Evolutionary conservation across 495 filamentous ascomycete genomes (phyloP).

Genomic region (Aeminium ludgeri): DNA sequence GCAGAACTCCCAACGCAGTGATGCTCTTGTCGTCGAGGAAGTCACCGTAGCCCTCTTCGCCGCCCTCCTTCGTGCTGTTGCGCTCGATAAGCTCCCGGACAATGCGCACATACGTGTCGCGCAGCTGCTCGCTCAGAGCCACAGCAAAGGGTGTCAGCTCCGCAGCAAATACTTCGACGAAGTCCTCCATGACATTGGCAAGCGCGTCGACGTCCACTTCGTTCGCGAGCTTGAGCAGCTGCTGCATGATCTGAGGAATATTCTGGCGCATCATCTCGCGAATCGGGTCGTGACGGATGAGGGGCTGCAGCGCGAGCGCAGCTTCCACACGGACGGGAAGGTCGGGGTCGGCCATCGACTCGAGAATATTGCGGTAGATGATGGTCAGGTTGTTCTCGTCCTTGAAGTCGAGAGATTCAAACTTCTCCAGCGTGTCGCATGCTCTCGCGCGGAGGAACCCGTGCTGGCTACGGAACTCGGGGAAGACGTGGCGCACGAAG

Average conservation of each 20-base stretch:
- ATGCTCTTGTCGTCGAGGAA: slow-evolving; percentile 98
- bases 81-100: slow-evolving; percentile 80
- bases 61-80: slow-evolving; percentile 46
- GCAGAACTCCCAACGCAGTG: slow-evolving; percentile 84
- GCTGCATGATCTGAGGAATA: slow-evolving; percentile 99
- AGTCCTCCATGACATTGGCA: slow-evolving; percentile 99
- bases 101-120: slow-evolving; percentile 91
- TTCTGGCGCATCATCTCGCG: slow-evolving; percentile 88
- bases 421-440: slow-evolving; percentile 94
- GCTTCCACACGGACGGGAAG: slow-evolving; percentile 90
- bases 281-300: slow-evolving; percentile 90
- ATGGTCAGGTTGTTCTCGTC: slow-evolving; percentile 84
- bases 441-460: slow-evolving; percentile 90
- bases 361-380: slow-evolving; percentile 90
- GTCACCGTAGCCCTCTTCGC: slow-evolving; percentile 72
- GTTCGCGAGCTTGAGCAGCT: slow-evolving; percentile 87
- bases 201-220: slow-evolving; percentile 88
- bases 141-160: slow-evolving; percentile 98
- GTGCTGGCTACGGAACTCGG: slow-evolving; percentile 83
- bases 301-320: slow-evolving; percentile 79
- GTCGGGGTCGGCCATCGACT: slow-evolving; percentile 85
- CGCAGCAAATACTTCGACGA: slow-evolving; percentile 91
- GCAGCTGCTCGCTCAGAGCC: slow-evolving; percentile 84
- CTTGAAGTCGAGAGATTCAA: slow-evolving; percentile 89
- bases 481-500: slow-evolving; percentile 94